Evolutionary conservation across 192 early-diverging fungal genomes (phyloP), one percentile per base, ranked within the genome.

Genomic region (Backusella mclennaniae): DNA sequence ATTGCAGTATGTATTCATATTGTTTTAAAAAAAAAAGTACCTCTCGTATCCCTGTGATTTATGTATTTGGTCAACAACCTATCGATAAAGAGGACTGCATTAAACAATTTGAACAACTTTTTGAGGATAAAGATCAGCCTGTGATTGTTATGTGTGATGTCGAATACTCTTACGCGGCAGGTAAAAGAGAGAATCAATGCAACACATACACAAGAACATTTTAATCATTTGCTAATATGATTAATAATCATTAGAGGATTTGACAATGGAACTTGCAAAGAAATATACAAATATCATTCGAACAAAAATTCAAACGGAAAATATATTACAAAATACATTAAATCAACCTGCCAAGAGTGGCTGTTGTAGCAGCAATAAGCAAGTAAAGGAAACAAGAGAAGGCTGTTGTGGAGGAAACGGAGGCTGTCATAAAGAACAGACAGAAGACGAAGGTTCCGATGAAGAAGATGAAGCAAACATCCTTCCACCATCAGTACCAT

Each of bases 141-240:
- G 72, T 96, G 11, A 80, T 96, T 15, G 23, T 98, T 1, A 84
- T 95, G 81, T 90, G 85, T 76, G 94, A 98, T 76, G 94, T 96
- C 2, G 84, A 86, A 14, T 96, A 93, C 67, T 78, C 88, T 33
- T 83, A 95, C 73, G 86, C 84, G 26, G 76, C 88, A 38, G 81
- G 86, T 77, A 88, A 83, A 35, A 31, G 38, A 3, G 23, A 71
- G 23, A 4, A 23, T 5, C 49, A 36, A 2, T 17, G 67, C 12
- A 12, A 5, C 9, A 21, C 17, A 56, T n/a, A 23, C 9, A 21
- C 17, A 56, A 35, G 44, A 31, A 8, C 15, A 38, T 35, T 35
- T 53, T 66, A 2, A 67, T 67, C 1, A 67, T 75, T 15, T 17
- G 17, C 17, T 29, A 4, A 29, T 42, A 21, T 63, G 7, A 21